phyloP scores from a whole-genome alignment of 2,329 filamentous ascomycete species.

The Xylaria digitata region DNA sequence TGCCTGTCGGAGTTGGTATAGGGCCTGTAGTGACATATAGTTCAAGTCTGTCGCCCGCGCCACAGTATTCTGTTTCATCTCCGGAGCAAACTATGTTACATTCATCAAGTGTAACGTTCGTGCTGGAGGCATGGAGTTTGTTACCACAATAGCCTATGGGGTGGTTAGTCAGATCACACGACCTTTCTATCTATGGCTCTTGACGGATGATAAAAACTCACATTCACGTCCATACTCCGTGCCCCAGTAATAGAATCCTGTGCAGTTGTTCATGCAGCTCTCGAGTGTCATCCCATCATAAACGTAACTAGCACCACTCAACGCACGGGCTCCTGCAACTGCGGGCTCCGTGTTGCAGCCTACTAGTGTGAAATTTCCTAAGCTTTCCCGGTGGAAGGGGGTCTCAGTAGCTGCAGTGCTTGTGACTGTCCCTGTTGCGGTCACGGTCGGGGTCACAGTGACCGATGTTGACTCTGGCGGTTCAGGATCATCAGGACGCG shows the following conservation, averaged over 20 bases:
- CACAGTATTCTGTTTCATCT: conserved; percentile 56
- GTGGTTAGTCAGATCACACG: conserved; percentile 30
- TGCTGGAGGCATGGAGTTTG: conserved; percentile 51
- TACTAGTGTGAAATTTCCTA: conserved; percentile 59
- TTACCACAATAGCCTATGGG: conserved; percentile 61
- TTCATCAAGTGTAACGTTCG: conserved; percentile 49
- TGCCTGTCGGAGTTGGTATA: conserved; percentile 51
- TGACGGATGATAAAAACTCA: conserved; percentile 45
- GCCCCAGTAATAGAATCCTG: conserved; percentile 60
- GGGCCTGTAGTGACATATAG: conserved; percentile 57
- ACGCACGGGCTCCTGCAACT: conserved; percentile 54
- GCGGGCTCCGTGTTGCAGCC: conserved; percentile 62
- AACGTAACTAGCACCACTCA: conserved; percentile 55
- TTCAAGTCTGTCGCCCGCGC: conserved; percentile 57
- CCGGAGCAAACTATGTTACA: conserved; percentile 58
- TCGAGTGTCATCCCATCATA: conserved; percentile 64
- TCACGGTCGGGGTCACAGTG: conserved; percentile 36
- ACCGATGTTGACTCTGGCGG: conserved; percentile 34
- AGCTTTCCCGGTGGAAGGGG: conserved; percentile 52
- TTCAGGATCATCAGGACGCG: conserved; percentile 39
- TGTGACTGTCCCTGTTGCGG: conserved; percentile 46
- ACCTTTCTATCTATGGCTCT: background rate
- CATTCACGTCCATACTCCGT: conserved; percentile 65
- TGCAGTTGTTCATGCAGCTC: conserved; percentile 60
- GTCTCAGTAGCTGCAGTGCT: conserved; percentile 48